Conservation (phyloP, 306 rosid genomes). For the Betula pendula region DNA sequence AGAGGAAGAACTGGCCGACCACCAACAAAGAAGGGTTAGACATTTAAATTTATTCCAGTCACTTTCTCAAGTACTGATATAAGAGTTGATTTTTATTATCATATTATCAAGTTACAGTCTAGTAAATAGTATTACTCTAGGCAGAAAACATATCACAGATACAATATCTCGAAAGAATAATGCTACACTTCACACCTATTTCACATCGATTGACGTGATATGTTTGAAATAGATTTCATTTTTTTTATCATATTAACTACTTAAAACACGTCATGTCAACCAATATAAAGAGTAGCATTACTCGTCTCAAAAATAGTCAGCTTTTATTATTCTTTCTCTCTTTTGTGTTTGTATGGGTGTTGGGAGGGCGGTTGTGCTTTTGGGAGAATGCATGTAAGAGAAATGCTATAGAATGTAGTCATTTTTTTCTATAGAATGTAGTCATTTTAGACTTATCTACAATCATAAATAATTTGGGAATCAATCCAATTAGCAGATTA, state of each 20-base stretch:
- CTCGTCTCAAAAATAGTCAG: neutral
- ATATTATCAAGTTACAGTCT: too few relatives aligned
- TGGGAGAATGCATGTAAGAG: too few relatives aligned
- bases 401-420: neutral
- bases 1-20: constrained; percentile 78
- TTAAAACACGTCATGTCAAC: too few relatives aligned
- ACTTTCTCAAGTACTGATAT: too few relatives aligned
- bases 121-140: neutral
- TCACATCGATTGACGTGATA: too few relatives aligned
- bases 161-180: neutral
- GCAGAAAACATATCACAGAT: neutral
- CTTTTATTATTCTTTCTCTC: neutral
- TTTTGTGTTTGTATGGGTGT: neutral
- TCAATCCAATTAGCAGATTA: neutral
- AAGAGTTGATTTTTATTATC: too few relatives aligned
- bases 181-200: too few relatives aligned
- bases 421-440: neutral
- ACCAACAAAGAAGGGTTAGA: constrained; percentile 48
- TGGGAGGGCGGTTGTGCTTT: neutral
- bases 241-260: too few relatives aligned
- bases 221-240: too few relatives aligned
- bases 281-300: too few relatives aligned
- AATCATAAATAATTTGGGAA: neutral
- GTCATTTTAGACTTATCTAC: neutral
- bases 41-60: neutral